Base-by-base conservation (phyloP, 2,329 filamentous ascomycete genomes). In the Xylariaceae sp. region DNA sequence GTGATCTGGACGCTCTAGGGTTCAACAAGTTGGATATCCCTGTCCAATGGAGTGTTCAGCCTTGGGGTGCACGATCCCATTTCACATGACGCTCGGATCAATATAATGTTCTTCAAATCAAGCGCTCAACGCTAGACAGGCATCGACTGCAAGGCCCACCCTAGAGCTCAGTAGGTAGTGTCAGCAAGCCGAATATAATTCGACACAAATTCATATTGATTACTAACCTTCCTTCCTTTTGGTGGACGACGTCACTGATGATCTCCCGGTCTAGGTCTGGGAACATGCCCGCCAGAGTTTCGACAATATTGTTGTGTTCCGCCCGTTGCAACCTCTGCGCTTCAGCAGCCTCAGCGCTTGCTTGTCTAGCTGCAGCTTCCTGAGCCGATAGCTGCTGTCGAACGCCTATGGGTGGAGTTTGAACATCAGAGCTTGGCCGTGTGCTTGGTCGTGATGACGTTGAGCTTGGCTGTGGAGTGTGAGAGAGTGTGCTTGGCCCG, bases 231-330 rank as follows among this genome's bases (percentile, higher is more conserved):
- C 95, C 96, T 75, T 97, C 89, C 76, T 99, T 97, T 78, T 96
- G 87, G 73, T 94, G 87, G 23, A 99, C 95, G 36, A 99, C 95
- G 76, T 99, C 95, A 68, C 93, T 93, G 71, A 99, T 98, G 33
- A 99, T 84, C 45, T 99, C 96, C 68, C 87, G 86, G 73, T 99
- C 95, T 47, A 99, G 79, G 70, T 96, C 92, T 1, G 95, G 95
- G 73, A 99, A 99, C 95, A 99, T 99, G 67, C 92, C 90, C 44
- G 91, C 88, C 55, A 99, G 78, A 31, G 95, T 98, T 76, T 98
- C 95, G 2, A 98, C 94, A 6, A 99, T 87, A 67, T 92, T 94
- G 51, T 86, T 82, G 74, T 98, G 93, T 79, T 99, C 95, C 53
- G 89, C 88, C 31, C 87, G 82, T 65, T 95, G 87, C 58, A 98